These are phyloP conservation scores for Diacronema lutheri DNA, from an alignment of 78 protist species.

Conservation along the genomic window DNA sequence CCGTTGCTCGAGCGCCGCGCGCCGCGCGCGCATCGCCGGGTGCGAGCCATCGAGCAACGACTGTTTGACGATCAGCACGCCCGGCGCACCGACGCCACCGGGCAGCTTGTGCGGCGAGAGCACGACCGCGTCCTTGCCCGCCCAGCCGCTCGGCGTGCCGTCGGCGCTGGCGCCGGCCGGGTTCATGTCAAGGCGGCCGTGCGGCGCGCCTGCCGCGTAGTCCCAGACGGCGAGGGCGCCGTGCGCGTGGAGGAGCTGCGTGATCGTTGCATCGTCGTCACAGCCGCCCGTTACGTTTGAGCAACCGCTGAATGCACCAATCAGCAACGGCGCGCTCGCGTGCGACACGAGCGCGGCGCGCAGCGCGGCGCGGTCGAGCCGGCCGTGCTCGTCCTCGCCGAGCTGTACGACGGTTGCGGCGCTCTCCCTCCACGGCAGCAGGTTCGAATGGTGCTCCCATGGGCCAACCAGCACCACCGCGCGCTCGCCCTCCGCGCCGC, in stretches of 20 bases:
- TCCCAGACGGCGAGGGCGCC: not conserved
- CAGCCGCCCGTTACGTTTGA: conserved; percentile 84
- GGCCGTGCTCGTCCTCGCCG: not conserved
- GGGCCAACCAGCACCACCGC: conserved; percentile 74
- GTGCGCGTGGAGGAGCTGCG: conserved; percentile 60
- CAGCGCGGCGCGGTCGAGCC: not conserved
- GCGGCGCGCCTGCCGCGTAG: not conserved
- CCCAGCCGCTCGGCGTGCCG: not conserved
- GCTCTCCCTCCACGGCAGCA: conserved; percentile 89
- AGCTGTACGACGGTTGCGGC: not conserved
- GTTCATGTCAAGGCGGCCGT: not conserved
- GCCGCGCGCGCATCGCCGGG: no score
- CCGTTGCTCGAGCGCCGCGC: no score
- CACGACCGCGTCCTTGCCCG: conserved; percentile 76
- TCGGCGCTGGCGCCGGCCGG: not conserved
- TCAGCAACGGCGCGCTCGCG: conserved; percentile 4
- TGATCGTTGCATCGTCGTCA: conserved; percentile 55
- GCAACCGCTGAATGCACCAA: conserved; percentile 82
- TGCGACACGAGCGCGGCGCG: not conserved
- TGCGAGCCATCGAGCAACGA: no score
- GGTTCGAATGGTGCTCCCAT: conserved; percentile 87
- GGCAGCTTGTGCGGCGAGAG: conserved; percentile 84
- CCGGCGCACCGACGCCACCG: conserved; percentile 83
- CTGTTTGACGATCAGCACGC: conserved; percentile 66
- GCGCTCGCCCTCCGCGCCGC: not conserved